These are phyloP conservation scores for Neurospora pannonica DNA, from an alignment of 495 filamentous ascomycete species.

Conservation along the genomic window DNA sequence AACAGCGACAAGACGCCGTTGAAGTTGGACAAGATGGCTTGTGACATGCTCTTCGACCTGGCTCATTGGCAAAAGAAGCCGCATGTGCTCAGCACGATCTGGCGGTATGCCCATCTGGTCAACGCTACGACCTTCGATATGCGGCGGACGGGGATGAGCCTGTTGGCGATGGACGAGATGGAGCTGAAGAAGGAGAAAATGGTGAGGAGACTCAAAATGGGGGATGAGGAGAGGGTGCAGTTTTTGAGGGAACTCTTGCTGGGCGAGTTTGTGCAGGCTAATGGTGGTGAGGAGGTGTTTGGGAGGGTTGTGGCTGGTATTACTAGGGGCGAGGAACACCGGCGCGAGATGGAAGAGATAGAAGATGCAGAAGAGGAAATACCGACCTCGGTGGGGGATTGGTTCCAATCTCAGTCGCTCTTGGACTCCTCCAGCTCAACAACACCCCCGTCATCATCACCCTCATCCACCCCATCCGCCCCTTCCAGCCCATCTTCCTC, in stretches of 20 bases:
- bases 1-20: background rate
- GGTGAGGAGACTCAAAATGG: background rate
- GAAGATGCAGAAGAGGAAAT: background rate
- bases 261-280: background rate
- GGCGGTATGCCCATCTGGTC: constrained; percentile 24
- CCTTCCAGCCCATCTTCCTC: background rate
- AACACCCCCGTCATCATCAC: background rate
- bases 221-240: background rate
- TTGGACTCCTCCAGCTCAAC: background rate
- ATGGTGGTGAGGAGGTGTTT: background rate
- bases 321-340: background rate
- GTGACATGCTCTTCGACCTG: constrained; percentile 22
- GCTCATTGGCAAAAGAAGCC: constrained; percentile 20
- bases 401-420: background rate
- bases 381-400: background rate
- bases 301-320: background rate
- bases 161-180: background rate
- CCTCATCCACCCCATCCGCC: background rate
- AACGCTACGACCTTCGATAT: constrained; percentile 11
- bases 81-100: constrained; percentile 28
- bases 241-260: constrained; percentile 1
- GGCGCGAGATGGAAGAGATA: background rate
- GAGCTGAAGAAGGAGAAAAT: background rate
- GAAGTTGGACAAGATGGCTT: constrained; percentile 12
- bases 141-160: background rate